Evolutionary conservation across 139 green algal species (phyloP).

Genomic region (Auxenochlorella pyrenoidosa): DNA sequence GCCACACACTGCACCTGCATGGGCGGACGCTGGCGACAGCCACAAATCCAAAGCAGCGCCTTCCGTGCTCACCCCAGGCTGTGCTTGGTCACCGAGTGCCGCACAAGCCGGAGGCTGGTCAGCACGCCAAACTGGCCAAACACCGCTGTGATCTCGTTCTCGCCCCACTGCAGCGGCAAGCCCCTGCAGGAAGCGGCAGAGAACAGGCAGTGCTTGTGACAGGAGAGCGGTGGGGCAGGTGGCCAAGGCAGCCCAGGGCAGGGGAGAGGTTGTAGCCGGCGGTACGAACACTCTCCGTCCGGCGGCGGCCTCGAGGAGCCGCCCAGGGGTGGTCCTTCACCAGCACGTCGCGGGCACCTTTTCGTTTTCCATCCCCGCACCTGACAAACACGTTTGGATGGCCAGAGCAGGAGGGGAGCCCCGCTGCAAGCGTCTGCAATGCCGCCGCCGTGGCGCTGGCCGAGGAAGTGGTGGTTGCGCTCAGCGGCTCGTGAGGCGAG

Average conservation of each 20-base stretch:
- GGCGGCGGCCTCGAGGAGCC: neutral
- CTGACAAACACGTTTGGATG: conserved; percentile 5
- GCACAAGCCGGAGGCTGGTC: conserved; percentile 42
- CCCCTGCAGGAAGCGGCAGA: conserved; percentile 17
- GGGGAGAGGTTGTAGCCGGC: neutral
- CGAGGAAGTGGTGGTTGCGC: neutral
- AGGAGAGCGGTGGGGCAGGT: neutral
- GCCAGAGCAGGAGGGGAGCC: neutral
- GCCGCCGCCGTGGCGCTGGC: neutral
- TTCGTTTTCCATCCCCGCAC: neutral
- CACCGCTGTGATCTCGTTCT: conserved; percentile 42
- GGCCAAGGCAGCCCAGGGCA: neutral
- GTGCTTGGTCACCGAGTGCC: conserved; percentile 48
- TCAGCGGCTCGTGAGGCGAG: neutral
- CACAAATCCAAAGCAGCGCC: too few relatives aligned
- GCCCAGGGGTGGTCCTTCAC: neutral
- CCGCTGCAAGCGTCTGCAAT: neutral
- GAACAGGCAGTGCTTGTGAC: neutral
- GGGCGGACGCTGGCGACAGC: neutral
- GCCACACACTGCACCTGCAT: too few relatives aligned
- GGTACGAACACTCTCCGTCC: neutral
- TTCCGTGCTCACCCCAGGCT: conserved; percentile 39
- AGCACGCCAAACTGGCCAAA: conserved; percentile 46
- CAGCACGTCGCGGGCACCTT: neutral
- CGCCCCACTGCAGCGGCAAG: conserved; percentile 48